Conservation (phyloP, 2,329 filamentous ascomycete species). For the Exophiala sideris region DNA sequence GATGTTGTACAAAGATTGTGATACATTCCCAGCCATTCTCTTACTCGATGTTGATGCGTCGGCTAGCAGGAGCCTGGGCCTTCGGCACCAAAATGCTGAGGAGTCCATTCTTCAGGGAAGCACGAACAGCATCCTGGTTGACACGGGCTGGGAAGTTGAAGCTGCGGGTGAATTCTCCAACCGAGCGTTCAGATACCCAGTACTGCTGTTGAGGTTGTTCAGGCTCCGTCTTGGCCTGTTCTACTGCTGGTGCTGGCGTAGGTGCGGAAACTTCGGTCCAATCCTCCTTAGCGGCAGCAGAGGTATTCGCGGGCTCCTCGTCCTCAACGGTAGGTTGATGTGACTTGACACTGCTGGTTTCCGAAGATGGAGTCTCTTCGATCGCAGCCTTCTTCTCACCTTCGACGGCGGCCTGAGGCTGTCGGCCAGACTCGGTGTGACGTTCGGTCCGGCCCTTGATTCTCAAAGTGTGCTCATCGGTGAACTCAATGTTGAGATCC, state of each 20-base stretch:
- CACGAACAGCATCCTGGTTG: slow-evolving; percentile 60
- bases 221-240: slow-evolving; percentile 28
- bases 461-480: slow-evolving; percentile 45
- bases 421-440: slow-evolving; percentile 32
- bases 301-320: slow-evolving; percentile 30
- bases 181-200: slow-evolving; percentile 59
- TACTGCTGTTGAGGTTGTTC: slow-evolving; percentile 41
- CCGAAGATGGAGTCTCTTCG: slow-evolving; percentile 20
- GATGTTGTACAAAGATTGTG: slow-evolving; percentile 9
- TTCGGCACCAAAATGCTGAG: slow-evolving; percentile 58
- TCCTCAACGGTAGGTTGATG: slow-evolving; percentile 49
- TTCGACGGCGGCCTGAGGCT: slow-evolving; percentile 18
- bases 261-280: slow-evolving; percentile 32
- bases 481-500: slow-evolving; percentile 47
- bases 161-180: slow-evolving; percentile 58
- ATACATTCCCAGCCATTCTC: not conserved
- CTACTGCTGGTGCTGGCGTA: slow-evolving; percentile 27
- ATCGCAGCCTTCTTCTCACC: slow-evolving; percentile 19
- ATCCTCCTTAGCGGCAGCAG: slow-evolving; percentile 8
- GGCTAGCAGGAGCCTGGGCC: slow-evolving; percentile 44
- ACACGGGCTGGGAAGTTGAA: slow-evolving; percentile 59
- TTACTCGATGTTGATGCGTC: slow-evolving; percentile 58
- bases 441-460: slow-evolving; percentile 45
- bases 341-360: slow-evolving; percentile 26
- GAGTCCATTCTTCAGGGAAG: slow-evolving; percentile 59